A percentile compares a stretch with the other conserved stretches of the same genome.
Conservation (phyloP, 169 alveolate species). For the Plasmodium fragile region DNA sequence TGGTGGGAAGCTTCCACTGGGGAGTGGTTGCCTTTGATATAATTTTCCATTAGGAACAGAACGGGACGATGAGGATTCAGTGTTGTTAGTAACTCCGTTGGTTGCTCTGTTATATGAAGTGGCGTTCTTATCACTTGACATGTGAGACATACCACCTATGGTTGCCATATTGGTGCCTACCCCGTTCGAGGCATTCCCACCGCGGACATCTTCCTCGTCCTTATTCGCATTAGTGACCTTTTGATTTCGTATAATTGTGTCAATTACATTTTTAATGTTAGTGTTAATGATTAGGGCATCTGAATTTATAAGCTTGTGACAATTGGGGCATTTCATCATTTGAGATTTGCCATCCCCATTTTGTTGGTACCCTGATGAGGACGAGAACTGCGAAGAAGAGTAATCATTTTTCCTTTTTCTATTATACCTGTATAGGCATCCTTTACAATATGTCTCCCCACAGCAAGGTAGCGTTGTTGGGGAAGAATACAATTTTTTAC, state of each 20-base stretch:
- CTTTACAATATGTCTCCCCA: slow-evolving; percentile 89
- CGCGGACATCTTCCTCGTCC: neutral
- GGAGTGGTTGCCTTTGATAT: neutral
- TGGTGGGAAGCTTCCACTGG: neutral
- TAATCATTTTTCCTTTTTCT: slow-evolving; percentile 61
- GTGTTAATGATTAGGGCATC: slow-evolving; percentile 63
- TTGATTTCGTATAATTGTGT: slow-evolving; percentile 50
- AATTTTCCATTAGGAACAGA: neutral
- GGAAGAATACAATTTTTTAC: slow-evolving; percentile 84
- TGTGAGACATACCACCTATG: neutral
- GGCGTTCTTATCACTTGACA: neutral
- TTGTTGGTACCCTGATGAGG: neutral
- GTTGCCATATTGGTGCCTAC: neutral
- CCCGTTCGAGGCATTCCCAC: neutral
- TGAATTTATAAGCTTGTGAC: slow-evolving; percentile 16
- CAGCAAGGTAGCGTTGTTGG: slow-evolving; percentile 89
- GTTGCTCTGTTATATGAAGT: neutral
- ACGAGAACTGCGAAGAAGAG: neutral
- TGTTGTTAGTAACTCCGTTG: neutral
- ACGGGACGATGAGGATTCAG: neutral
- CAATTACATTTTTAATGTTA: slow-evolving; percentile 64
- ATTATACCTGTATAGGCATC: slow-evolving; percentile 77
- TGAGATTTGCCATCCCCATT: slow-evolving; percentile 9
- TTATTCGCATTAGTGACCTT: neutral
- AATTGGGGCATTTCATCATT: slow-evolving; percentile 57